Base-by-base conservation (phyloP, 176 grass and related monocot species). In the Cenchrus fungigraminus region DNA sequence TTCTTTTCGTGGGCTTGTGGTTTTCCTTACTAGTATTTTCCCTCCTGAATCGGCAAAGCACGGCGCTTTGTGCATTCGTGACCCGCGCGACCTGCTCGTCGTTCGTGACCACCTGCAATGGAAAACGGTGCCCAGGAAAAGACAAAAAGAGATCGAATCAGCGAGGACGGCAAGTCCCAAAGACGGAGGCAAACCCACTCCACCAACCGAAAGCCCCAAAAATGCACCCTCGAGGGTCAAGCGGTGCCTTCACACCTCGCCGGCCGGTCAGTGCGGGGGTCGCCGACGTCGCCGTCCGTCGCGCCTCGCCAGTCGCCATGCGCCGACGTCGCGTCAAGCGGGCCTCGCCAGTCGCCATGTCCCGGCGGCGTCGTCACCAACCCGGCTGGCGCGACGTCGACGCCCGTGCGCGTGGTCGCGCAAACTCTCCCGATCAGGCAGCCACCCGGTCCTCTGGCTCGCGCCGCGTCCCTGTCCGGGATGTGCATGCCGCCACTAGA, bases 301-400 rank as follows among this genome's bases (percentile, higher is more conserved):
- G 0, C 47, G 8, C 2, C 9, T 5, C 42, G 64, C 51, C 12
- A 0, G 65, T 32, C 31, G 31, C 31, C 31, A 32, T 32, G 6
- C 44, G 44, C 44, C 44, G 44, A 4, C 51, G 51, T 32, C 31
- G 12, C 51, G 51, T 53, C 52, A 2, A 54, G 11, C 52, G 52
- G 11, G 52, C 12, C 52, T 5, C 12, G 52, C 52, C 52, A 4
- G 52, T 13, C 45, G 45, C 45, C 45, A 46, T 6, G 45, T 46
- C 45, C 45, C 45, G 7, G 9, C 31, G 29, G 29, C 32, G 49
- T 15, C 62, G 63, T 68, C 86, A 53, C 63, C 63, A 37, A 74
- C 57, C 44, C 29, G 29, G 66, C 76, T 79, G 84, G 84, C 75
- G 54, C 56, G 76, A 79, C 84, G 66, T 17, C 19, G 84, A 73